Evolutionary conservation across 2,329 filamentous ascomycete genomes (phyloP).

Genomic region (Ophiosphaerella narmari): DNA sequence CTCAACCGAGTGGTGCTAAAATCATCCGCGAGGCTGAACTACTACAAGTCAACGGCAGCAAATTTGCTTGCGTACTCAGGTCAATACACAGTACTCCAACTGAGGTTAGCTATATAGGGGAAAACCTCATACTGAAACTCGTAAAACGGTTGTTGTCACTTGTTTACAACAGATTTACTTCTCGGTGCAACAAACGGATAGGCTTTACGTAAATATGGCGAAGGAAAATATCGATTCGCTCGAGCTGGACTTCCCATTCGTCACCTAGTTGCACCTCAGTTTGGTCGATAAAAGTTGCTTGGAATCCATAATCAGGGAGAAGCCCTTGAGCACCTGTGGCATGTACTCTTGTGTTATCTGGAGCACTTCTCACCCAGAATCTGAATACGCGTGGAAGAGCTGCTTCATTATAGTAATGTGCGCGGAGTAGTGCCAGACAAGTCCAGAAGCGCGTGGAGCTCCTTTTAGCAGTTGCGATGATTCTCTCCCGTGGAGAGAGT

Average conservation of each 20-base stretch:
- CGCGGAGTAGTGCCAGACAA: conserved; percentile 60
- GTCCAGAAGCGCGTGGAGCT: conserved; percentile 55
- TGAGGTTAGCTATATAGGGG: background rate
- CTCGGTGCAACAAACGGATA: conserved; percentile 44
- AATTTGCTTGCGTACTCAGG: too few relatives aligned
- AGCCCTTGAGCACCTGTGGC: conserved; percentile 8
- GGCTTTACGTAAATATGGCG: conserved; percentile 40
- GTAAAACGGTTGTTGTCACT: background rate
- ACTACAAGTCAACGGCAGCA: too few relatives aligned
- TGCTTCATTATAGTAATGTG: conserved; percentile 60
- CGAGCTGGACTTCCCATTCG: conserved; percentile 52
- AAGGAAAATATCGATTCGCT: conserved; percentile 42
- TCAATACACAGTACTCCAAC: too few relatives aligned
- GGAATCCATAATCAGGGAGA: conserved; percentile 24
- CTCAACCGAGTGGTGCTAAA: too few relatives aligned
- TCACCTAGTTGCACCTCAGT: conserved; percentile 44
- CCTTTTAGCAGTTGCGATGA: conserved; percentile 47
- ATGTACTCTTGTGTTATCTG: background rate
- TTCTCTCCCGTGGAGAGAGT: conserved; percentile 50
- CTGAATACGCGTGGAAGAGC: conserved; percentile 55
- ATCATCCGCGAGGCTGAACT: too few relatives aligned
- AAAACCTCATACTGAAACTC: background rate
- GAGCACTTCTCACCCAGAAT: conserved; percentile 29
- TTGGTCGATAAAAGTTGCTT: conserved; percentile 13
- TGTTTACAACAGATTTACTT: conserved; percentile 2